Evolutionary conservation across 2,329 filamentous ascomycete species (phyloP).

Genomic region (Penicillium sp.): DNA sequence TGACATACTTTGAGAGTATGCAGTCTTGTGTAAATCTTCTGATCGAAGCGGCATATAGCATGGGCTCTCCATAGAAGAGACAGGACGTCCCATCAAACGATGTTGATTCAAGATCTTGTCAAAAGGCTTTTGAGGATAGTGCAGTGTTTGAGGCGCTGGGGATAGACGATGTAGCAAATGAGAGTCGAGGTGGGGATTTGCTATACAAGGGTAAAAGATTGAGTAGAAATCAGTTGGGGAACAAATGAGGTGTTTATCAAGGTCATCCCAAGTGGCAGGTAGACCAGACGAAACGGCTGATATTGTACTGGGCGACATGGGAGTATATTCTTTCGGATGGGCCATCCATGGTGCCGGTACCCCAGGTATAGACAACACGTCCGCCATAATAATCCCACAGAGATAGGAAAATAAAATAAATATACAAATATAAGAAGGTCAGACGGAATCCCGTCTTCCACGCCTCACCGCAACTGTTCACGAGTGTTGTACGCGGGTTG

Average conservation of each 20-base stretch:
- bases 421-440: not conserved
- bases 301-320: not conserved
- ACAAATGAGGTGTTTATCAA: not conserved
- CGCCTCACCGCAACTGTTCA: constrained; percentile 30
- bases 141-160: not conserved
- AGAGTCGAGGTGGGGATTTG: not conserved
- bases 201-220: not conserved
- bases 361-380: constrained; percentile 13
- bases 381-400: constrained; percentile 11
- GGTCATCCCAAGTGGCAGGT: not conserved
- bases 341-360: constrained; percentile 8
- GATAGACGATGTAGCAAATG: not conserved
- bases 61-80: not conserved
- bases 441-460: constrained; percentile 1
- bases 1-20: not conserved
- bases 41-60: not conserved
- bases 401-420: not conserved
- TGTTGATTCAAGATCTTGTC: not conserved
- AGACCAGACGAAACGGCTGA: not conserved
- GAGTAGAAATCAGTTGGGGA: not conserved
- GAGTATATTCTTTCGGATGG: constrained; percentile 8
- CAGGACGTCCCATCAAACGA: not conserved
- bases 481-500: constrained; percentile 26
- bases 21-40: not conserved
- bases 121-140: not conserved